Percentiles rank a stretch among this genome's conserved stretches.
Conservation (phyloP, 192 early-diverging fungal genomes). For the Backusella mclennaniae region DNA sequence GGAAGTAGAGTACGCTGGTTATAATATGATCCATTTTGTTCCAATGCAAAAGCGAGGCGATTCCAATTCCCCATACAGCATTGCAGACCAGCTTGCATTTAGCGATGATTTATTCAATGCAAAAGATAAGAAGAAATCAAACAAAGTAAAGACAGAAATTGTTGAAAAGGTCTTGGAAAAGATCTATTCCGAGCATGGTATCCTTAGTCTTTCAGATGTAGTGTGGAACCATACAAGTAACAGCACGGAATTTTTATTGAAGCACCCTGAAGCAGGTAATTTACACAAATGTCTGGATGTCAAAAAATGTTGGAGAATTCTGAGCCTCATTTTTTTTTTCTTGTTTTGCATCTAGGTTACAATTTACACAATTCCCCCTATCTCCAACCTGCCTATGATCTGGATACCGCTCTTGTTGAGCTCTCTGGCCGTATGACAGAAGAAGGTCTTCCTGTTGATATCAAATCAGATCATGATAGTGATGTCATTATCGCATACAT, state of each 20-base stretch:
- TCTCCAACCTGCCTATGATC: constrained; percentile 86
- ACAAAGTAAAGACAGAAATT: constrained; percentile 58
- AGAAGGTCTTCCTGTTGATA: constrained; percentile 45
- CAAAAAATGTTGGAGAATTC: not conserved
- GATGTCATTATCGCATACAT: constrained; percentile 60
- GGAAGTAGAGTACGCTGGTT: constrained; percentile 71
- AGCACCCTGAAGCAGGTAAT: constrained; percentile 92
- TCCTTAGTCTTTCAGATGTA: constrained; percentile 87
- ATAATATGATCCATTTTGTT: constrained; percentile 99
- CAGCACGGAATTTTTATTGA: constrained; percentile 89
- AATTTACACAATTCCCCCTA: constrained; percentile 95
- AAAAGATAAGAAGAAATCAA: constrained; percentile 40
- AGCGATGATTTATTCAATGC: constrained; percentile 83
- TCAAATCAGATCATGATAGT: constrained; percentile 68
- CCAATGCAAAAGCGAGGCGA: constrained; percentile 87
- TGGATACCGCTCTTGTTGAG: constrained; percentile 82
- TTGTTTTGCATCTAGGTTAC: constrained; percentile 63
- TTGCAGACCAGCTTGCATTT: constrained; percentile 91
- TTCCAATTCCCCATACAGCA: constrained; percentile 98
- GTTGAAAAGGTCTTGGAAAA: constrained; percentile 51
- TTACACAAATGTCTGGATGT: not conserved
- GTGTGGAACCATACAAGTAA: constrained; percentile 99
- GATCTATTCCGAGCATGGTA: constrained; percentile 64
- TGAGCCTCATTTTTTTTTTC: constrained; percentile 12
- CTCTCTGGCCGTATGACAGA: constrained; percentile 63